Base-by-base conservation (phyloP, 352 stramenopile species). In the Phytophthora citricola region DNA sequence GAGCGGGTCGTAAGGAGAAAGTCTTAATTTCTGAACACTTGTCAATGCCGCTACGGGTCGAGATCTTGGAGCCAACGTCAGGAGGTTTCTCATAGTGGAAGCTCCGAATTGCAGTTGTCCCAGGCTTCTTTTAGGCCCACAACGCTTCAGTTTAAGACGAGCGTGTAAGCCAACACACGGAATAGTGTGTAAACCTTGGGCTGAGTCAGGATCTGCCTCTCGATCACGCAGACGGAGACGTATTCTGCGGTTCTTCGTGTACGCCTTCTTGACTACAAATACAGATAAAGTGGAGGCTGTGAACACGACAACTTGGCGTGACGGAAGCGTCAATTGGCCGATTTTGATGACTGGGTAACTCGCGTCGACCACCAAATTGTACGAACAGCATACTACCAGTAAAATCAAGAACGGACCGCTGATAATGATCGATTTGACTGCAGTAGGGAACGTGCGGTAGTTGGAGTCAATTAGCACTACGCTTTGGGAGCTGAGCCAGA, bases 381-480 rank as follows among this genome's bases (percentile, higher is more conserved):
- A 68, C 3, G 51, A 48, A 32, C 44, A 63, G 52, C 60, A 57
- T 8, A 63, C 51, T 7, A 68, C 60, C 7, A 68, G 22, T 5
- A 63, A 14, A 6, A 68, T 51, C 4, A 68, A 26, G 27, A 63
- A 62, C n/a, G 60, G 60, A 0, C 60, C 51, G 11, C 60, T 63
- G 24, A 63, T 68, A 15, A 57, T 45, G 49, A 58, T 68, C 26
- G 52, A 57, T 15, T 68, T 63, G 29, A 69, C 53, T 5, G 61
- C 60, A 12, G 44, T 53, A 9, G 27, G 45, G 9, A 69, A 69
- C 9, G 45, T 58, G 27, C 52, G 61, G 12, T 53, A 69, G 36
- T 69, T 69, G 11, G 40, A 48, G 26, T 71, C 56, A 22, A 71
- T 71, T n/a, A 71, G n/a, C 41, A 61, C 55, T 2, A 71, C 63